Evolutionary conservation across 805 yeast species (phyloP).

Genomic region (Ogataea pilisensis): DNA sequence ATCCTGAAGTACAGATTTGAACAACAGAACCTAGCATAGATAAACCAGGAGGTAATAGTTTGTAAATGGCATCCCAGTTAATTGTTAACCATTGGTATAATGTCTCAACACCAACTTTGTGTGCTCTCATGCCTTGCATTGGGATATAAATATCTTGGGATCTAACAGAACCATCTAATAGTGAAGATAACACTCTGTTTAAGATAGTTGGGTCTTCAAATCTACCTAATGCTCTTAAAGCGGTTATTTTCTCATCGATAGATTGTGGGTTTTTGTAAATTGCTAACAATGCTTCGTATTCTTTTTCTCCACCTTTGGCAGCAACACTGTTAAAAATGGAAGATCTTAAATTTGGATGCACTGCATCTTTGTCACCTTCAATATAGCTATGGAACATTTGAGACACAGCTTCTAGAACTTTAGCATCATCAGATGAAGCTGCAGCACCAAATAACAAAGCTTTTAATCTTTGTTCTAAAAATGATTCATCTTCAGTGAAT

Average conservation of each 20-base stretch:
- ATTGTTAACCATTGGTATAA: slow-evolving; percentile 66
- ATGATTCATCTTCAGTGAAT: slow-evolving; percentile 70
- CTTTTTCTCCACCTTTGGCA: slow-evolving; percentile 33
- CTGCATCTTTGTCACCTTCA: slow-evolving; percentile 26
- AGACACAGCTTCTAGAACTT: slow-evolving; percentile 28
- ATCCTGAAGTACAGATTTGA: slow-evolving; percentile 45
- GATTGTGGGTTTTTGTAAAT: slow-evolving; percentile 50
- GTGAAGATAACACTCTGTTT: slow-evolving; percentile 34
- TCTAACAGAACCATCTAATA: slow-evolving; percentile 70
- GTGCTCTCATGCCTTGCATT: slow-evolving; percentile 64
- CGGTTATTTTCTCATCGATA: slow-evolving; percentile 54
- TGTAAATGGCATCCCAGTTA: slow-evolving; percentile 69
- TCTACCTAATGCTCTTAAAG: slow-evolving; percentile 51
- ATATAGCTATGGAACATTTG: slow-evolving; percentile 26
- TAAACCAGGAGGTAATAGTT: slow-evolving; percentile 74
- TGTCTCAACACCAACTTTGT: slow-evolving; percentile 60
- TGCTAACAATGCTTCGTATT: slow-evolving; percentile 38
- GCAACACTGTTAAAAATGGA: slow-evolving; percentile 44
- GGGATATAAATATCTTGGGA: slow-evolving; percentile 50
- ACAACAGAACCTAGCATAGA: slow-evolving; percentile 79
- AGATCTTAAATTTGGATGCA: slow-evolving; percentile 44
- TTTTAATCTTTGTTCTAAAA: slow-evolving; percentile 35
- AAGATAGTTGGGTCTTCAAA: slow-evolving; percentile 37
- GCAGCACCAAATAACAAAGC: slow-evolving; percentile 41
- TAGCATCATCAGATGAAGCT: slow-evolving; percentile 37